Percentiles rank a stretch among this genome's conserved stretches.
These are phyloP conservation scores for Cladosporium phlei DNA, from an alignment of 2,329 filamentous ascomycete species.

Conservation along the genomic window DNA sequence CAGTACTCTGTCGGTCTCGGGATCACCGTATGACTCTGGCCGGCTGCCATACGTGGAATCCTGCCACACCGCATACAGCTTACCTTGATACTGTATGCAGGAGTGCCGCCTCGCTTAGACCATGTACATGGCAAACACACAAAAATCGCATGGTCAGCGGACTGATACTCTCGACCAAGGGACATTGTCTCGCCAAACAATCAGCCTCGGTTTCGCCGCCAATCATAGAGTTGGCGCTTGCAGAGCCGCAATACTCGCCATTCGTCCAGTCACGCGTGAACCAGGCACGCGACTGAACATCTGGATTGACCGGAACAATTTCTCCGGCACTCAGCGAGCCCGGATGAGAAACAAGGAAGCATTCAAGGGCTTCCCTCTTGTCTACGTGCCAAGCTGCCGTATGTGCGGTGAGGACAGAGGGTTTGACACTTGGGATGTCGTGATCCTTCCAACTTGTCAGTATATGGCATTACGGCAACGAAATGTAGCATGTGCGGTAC, in stretches of 20 bases:
- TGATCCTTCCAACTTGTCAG: too few relatives aligned
- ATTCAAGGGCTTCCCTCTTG: too few relatives aligned
- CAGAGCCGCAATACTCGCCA: conserved; percentile 7
- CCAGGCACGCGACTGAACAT: conserved; percentile 2
- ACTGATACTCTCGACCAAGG: background rate
- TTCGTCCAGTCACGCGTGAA: background rate
- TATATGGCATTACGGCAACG: too few relatives aligned
- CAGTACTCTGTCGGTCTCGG: too few relatives aligned
- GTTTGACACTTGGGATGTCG: too few relatives aligned
- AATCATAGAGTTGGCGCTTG: background rate
- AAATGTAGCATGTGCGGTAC: too few relatives aligned
- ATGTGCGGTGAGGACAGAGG: too few relatives aligned
- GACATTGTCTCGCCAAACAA: conserved; percentile 6
- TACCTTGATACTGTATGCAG: conserved; percentile 7
- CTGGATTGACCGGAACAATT: background rate
- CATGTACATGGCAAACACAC: background rate
- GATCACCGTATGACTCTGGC: too few relatives aligned
- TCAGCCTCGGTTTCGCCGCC: background rate
- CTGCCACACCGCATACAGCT: conserved; percentile 2
- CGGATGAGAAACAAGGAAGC: too few relatives aligned
- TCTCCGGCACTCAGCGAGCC: conserved; percentile 3
- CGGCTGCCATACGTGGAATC: too few relatives aligned
- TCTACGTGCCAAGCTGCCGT: too few relatives aligned
- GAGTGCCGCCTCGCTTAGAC: conserved; percentile 10
- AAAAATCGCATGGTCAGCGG: background rate